Evolutionary conservation across 495 filamentous ascomycete species (phyloP).

Genomic region (Rusavskia elegans): DNA sequence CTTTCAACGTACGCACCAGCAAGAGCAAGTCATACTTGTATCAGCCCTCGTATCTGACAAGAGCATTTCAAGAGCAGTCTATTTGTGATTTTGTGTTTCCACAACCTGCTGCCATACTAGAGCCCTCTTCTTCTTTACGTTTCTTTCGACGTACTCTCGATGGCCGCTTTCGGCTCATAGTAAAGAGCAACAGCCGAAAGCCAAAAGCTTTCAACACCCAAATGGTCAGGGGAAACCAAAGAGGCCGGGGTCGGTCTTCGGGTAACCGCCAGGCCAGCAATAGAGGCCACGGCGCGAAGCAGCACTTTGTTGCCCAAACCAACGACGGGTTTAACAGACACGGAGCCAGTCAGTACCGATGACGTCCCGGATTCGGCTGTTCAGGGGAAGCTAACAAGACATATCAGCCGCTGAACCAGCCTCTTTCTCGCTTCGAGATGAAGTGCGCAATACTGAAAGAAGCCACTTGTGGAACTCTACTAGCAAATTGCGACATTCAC

Average conservation of each 20-base stretch:
- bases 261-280: neutral
- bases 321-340: neutral
- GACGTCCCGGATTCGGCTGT: neutral
- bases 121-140: no score
- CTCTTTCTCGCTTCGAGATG: slow-evolving; percentile 50
- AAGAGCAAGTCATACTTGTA: no score
- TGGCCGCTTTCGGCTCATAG: no score
- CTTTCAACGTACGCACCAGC: no score
- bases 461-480: slow-evolving; percentile 26
- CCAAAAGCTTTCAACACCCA: neutral
- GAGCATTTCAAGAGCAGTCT: no score
- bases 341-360: neutral
- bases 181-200: no score
- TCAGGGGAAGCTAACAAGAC: neutral
- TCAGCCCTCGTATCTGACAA: no score
- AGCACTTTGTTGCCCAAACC: neutral
- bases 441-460: slow-evolving; percentile 59
- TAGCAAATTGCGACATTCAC: slow-evolving; percentile 31
- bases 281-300: neutral
- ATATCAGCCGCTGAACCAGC: no score
- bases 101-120: no score
- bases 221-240: neutral
- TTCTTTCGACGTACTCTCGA: no score
- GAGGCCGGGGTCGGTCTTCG: neutral
- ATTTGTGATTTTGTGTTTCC: no score